Evolutionary conservation across 768 basidiomycete species (phyloP), one percentile per base, ranked within the genome.

Genomic region (Leccinum sublutescens): DNA sequence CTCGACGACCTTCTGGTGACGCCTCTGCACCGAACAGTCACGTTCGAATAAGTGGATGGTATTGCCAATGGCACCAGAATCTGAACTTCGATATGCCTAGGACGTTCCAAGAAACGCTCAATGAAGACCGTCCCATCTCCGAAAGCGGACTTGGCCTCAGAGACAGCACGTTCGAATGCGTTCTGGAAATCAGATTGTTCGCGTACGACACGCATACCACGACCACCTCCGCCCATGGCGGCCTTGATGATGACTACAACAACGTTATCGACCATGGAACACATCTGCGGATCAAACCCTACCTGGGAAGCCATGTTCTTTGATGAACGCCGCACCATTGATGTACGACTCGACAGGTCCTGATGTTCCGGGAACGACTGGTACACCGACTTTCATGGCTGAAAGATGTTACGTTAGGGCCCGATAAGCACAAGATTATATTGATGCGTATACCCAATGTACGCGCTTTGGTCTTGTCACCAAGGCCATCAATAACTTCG

Each of bases 121-220:
- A 98, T 97, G 77, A 99, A 98, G 64, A 98, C 97, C 31, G 95
- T 98, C 33, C 97, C 97, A 69, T 99, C 94, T 55, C 97, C 97
- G 71, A 99, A 99, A 17, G 97, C 95, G 52, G 93, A 85, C 76
- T 88, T 98, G 62, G 97, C 97, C 74, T 99, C 97, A 66, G 85
- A 87, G 61, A 94, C 93, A 14, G 97, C 96, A 59, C 94, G 89
- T 69, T 93, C 84, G 73, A 98, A 98, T 7, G 90, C 80, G 57
- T 83, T 79, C 77, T 93, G 82, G 82, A 98, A 98, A 66, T 93
- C 89, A 31, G 88, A 87, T 73, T 95, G 89, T 69, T 95, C 93
- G 62, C 93, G 87, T 34, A 99, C 97, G 57, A 99, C 96, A 68
- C 97, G 91, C 97, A 98, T 99, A 60, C 97, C 97, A 66, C 96